Percentiles rank a stretch among this genome's conserved stretches.
phyloP scores from a whole-genome alignment of 106 monocot genomes.

The Acanthochlamys bracteata region DNA sequence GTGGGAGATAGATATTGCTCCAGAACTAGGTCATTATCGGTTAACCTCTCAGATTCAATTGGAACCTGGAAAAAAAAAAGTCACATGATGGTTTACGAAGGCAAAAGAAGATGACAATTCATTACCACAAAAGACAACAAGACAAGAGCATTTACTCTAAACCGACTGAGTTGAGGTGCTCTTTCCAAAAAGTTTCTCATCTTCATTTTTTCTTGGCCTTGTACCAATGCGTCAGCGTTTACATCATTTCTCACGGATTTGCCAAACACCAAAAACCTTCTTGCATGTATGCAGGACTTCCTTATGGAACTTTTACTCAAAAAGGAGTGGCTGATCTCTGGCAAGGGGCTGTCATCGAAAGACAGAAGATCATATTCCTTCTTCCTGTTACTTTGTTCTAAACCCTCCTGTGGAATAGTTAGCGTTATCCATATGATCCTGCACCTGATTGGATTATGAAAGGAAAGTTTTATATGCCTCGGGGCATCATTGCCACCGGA shows the following conservation, averaged over 20 bases:
- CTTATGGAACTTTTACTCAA: constrained; percentile 9
- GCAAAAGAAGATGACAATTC: too few relatives aligned
- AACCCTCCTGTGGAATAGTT: constrained; percentile 32
- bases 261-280: constrained; percentile 74
- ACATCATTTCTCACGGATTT: constrained; percentile 39
- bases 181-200: constrained; percentile 55
- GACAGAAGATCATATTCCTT: constrained; percentile 65
- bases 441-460: constrained; percentile 71
- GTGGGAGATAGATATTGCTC: constrained; percentile 61
- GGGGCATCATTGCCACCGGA: constrained; percentile 22
- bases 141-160: constrained; percentile 42
- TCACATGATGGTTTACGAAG: too few relatives aligned
- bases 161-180: constrained; percentile 61
- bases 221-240: constrained; percentile 20
- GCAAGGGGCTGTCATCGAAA: constrained; percentile 48
- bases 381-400: constrained; percentile 25
- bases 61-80: constrained; percentile 50
- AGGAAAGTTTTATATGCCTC: constrained; percentile 71
- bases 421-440: constrained; percentile 84
- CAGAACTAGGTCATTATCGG: constrained; percentile 64
- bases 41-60: constrained; percentile 76
- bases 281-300: constrained; percentile 75
- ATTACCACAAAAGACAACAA: background rate
- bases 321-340: constrained; percentile 14
- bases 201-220: constrained; percentile 48